A percentile compares a stretch with the other conserved stretches of the same genome.
Conservation (phyloP, 108 stramenopile genomes). For the Skeletonema marinoi region DNA sequence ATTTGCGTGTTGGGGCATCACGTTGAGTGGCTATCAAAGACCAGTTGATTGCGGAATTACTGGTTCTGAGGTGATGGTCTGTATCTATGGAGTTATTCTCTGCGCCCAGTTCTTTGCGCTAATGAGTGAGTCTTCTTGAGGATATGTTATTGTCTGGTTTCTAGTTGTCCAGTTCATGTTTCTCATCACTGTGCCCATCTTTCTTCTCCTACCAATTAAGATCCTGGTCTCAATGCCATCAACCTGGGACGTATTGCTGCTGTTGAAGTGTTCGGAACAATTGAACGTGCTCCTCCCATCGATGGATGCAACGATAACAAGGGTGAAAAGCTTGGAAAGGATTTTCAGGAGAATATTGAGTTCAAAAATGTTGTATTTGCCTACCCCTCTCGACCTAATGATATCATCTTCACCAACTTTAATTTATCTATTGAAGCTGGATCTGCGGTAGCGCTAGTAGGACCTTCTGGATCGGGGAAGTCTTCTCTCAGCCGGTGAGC, state of each 20-base stretch:
- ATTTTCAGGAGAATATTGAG: constrained; percentile 39
- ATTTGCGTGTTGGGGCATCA: neutral
- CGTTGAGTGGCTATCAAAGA: neutral
- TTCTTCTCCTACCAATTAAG: neutral
- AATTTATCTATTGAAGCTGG: constrained; percentile 55
- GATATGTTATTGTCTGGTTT: neutral
- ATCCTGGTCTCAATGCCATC: constrained; percentile 38
- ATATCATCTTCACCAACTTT: constrained; percentile 44
- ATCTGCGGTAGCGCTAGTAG: constrained; percentile 66
- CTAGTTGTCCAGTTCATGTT: neutral
- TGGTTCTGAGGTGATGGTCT: constrained; percentile 43
- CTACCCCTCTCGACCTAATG: constrained; percentile 58
- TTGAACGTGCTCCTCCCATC: constrained; percentile 33
- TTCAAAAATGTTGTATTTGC: constrained; percentile 51
- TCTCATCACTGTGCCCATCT: neutral
- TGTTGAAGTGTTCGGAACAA: constrained; percentile 28
- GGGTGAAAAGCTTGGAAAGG: constrained; percentile 20
- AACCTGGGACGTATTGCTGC: constrained; percentile 32
- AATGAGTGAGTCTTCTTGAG: constrained; percentile 13
- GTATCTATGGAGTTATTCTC: constrained; percentile 39
- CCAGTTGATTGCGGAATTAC: constrained; percentile 33
- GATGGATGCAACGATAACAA: constrained; percentile 30
- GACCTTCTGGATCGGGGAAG: constrained; percentile 60
- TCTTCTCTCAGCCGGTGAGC: constrained; percentile 23
- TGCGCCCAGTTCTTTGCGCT: constrained; percentile 42